phyloP scores from a whole-genome alignment of 139 green algal genomes.

The Chlamydomonas urium region DNA sequence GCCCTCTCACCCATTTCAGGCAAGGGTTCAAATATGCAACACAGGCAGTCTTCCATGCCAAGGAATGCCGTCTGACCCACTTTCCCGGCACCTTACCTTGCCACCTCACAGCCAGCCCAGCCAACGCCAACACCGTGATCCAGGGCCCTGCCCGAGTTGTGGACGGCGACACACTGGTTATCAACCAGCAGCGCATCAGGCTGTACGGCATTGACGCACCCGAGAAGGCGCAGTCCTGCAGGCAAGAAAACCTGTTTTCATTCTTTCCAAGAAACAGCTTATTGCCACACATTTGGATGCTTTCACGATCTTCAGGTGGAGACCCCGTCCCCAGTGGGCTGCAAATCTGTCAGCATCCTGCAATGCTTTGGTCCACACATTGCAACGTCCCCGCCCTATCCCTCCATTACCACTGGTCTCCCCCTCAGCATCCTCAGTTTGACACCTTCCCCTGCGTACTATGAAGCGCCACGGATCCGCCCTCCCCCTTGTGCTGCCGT shows the following conservation, averaged over 20 bases:
- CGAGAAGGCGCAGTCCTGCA: slow-evolving; percentile 71
- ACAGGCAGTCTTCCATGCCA: no score
- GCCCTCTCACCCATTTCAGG: no score
- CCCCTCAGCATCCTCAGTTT: no score
- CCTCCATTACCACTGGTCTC: no score
- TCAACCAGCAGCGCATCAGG: slow-evolving; percentile 40
- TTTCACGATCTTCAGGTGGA: background rate
- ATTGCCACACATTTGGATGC: slow-evolving; percentile 17
- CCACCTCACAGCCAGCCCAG: no score
- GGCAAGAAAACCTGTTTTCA: background rate
- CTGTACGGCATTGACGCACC: slow-evolving; percentile 77
- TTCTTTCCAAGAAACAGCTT: slow-evolving; percentile 25
- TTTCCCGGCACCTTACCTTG: no score
- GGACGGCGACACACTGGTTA: slow-evolving; percentile 41
- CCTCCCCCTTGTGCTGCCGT: no score
- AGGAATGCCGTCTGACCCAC: no score
- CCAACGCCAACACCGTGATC: background rate
- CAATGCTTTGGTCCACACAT: background rate
- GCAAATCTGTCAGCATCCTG: no score
- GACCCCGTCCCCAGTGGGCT: background rate
- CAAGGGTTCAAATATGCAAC: no score
- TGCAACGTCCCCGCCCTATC: background rate
- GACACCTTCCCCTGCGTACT: no score
- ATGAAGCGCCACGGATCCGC: no score
- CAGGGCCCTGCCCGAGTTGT: slow-evolving; percentile 23